Conservation (phyloP, 768 basidiomycete species). For the Hypsizygus marmoreus region DNA sequence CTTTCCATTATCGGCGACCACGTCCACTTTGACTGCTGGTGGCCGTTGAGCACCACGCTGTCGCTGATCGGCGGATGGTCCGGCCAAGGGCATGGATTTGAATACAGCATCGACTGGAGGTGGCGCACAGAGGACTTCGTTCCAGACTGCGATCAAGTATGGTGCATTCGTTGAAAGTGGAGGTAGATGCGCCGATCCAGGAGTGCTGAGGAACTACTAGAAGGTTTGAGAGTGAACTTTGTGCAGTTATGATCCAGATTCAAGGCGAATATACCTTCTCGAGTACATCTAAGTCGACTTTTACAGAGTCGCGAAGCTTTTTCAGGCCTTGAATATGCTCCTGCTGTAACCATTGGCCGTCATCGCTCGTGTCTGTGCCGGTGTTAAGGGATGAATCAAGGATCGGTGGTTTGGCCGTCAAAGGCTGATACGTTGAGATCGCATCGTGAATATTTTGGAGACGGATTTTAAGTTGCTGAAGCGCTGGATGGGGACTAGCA, state of each 20-base stretch:
- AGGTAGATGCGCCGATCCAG: slow-evolving; percentile 44
- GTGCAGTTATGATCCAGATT: slow-evolving; percentile 1
- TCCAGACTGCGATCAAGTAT: slow-evolving; percentile 81
- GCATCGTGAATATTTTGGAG: slow-evolving; percentile 36
- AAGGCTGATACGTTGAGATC: slow-evolving; percentile 41
- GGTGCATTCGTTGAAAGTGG: slow-evolving; percentile 76
- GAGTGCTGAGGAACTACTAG: slow-evolving; percentile 66
- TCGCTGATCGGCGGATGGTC: slow-evolving; percentile 13
- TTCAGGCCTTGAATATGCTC: slow-evolving; percentile 47
- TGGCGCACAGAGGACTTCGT: slow-evolving; percentile 66
- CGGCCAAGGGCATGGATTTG: slow-evolving; percentile 45
- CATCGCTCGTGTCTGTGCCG: slow-evolving; percentile 32
- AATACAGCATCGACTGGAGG: slow-evolving; percentile 60
- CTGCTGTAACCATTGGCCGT: slow-evolving; percentile 43
- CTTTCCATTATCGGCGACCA: slow-evolving; percentile 73
- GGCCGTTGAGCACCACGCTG: slow-evolving; percentile 25
- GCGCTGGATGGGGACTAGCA: slow-evolving; percentile 27
- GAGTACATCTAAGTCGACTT: slow-evolving; percentile 45
- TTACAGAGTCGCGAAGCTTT: slow-evolving; percentile 46
- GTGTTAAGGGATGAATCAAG: slow-evolving; percentile 45
- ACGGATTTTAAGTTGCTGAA: slow-evolving; percentile 28
- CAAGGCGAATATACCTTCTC: slow-evolving; percentile 38
- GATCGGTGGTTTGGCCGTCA: slow-evolving; percentile 40
- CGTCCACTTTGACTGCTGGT: slow-evolving; percentile 70
- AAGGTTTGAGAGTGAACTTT: slow-evolving; percentile 17